phyloP scores from a whole-genome alignment of 371 early-diverging fungal species.

The Mucor plumbeus region DNA sequence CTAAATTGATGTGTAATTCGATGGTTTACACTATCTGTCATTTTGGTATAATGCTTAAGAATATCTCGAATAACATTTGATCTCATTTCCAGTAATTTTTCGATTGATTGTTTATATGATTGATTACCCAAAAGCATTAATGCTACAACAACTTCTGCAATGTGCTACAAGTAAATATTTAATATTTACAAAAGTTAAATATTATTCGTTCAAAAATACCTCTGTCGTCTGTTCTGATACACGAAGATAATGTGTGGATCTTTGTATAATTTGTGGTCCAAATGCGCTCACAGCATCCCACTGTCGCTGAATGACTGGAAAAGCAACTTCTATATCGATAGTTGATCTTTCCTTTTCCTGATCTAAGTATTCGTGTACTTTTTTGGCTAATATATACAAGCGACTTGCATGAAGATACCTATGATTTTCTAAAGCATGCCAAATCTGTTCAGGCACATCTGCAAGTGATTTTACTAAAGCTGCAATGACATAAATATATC shows the following conservation, averaged over 20 bases:
- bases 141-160: slow-evolving; percentile 64
- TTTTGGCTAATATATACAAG: slow-evolving; percentile 70
- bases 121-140: slow-evolving; percentile 67
- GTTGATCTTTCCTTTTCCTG: slow-evolving; percentile 36
- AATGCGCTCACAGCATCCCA: slow-evolving; percentile 87
- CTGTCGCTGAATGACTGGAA: slow-evolving; percentile 83
- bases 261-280: slow-evolving; percentile 73
- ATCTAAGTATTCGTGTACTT: slow-evolving; percentile 69
- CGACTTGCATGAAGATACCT: slow-evolving; percentile 74
- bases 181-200: background rate
- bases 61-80: slow-evolving; percentile 42
- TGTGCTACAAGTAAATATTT: slow-evolving; percentile 36
- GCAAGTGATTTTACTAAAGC: slow-evolving; percentile 84
- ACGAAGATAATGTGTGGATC: slow-evolving; percentile 58
- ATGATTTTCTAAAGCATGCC: slow-evolving; percentile 78
- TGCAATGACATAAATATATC: slow-evolving; percentile 69
- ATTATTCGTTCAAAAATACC: slow-evolving; percentile 32
- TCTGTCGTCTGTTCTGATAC: slow-evolving; percentile 50
- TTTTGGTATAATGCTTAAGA: slow-evolving; percentile 20
- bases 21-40: slow-evolving; percentile 18
- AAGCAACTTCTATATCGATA: slow-evolving; percentile 60
- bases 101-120: slow-evolving; percentile 45
- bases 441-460: slow-evolving; percentile 89
- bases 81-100: slow-evolving; percentile 49
- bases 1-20: slow-evolving; percentile 39